A percentile compares a stretch with the other conserved stretches of the same genome.
Conservation (phyloP, 768 basidiomycete species). For the Podaxis sp. region DNA sequence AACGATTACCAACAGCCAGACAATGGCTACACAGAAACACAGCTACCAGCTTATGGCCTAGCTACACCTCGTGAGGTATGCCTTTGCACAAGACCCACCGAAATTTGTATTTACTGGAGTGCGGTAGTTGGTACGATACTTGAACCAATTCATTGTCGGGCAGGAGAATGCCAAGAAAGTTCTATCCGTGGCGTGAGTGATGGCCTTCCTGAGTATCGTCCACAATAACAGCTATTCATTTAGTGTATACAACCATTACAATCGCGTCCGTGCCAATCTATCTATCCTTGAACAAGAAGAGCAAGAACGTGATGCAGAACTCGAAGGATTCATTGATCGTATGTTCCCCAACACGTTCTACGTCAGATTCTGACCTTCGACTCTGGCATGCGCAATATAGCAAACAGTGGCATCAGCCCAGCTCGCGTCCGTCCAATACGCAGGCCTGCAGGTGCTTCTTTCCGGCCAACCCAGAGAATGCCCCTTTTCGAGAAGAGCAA, state of each 20-base stretch:
- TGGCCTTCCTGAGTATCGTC: neutral
- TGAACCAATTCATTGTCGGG: conserved; percentile 88
- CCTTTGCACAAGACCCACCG: neutral
- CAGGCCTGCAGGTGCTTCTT: conserved; percentile 31
- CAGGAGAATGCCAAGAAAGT: conserved; percentile 93
- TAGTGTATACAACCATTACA: conserved; percentile 95
- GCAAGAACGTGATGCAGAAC: conserved; percentile 16
- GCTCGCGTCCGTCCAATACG: conserved; percentile 67
- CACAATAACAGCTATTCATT: neutral
- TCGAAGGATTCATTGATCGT: conserved; percentile 20
- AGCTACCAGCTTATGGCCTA: conserved; percentile 41
- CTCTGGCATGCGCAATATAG: conserved; percentile 19
- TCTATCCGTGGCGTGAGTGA: conserved; percentile 86
- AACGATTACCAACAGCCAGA: conserved; percentile 34
- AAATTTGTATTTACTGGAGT: neutral
- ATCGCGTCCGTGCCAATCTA: conserved; percentile 76
- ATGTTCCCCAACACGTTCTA: neutral
- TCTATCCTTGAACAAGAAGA: conserved; percentile 43
- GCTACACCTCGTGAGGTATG: conserved; percentile 58
- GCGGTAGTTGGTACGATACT: conserved; percentile 75
- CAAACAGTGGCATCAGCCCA: conserved; percentile 43
- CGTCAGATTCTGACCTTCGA: neutral
- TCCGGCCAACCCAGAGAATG: conserved; percentile 43
- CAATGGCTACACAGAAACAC: conserved; percentile 14
- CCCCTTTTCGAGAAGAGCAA: conserved; percentile 92